Base-by-base conservation (phyloP, 768 basidiomycete species). In the Auriscalpium vulgare region DNA sequence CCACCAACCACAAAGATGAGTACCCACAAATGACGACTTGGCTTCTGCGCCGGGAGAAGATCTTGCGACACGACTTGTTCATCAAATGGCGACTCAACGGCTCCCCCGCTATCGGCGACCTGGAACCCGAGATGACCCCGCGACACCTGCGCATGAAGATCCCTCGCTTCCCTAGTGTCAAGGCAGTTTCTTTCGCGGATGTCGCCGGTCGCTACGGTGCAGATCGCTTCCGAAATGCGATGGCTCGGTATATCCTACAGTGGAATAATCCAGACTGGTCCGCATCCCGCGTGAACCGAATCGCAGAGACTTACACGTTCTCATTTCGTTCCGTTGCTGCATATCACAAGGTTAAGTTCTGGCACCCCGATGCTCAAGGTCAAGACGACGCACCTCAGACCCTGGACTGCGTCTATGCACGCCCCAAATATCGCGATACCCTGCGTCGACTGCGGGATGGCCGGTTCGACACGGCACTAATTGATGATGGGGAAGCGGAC, bases 381-480 rank as follows among this genome's bases (percentile, higher is more conserved):
- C 47, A 54, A 46, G 40, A 56, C 11, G 34, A 58, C 35, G 37
- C 17, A 7, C 53, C 53, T 0, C 37, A 47, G 50, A 61, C 62
- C n/a, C 47, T 66, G 8, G 72, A 75, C 56, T 50, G 65, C n/a
- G 58, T 72, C 9, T 70, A 76, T 61, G 64, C 58, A 6, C 50
- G 67, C 35, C 70, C 71, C 2, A 21, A 10, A 62, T 62, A 29
- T 13, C 29, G 1, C 17, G 59, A 68, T 51, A 57, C 50, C 16
- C 55, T 58, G 8, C 57, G 63, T 0, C 45, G 54, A 3, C 10
- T n/a, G 0, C 53, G 66, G 34, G 64, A 65, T 2, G 67, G 55
- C 1, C 56, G 68, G 5, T 76, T 75, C 62, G 74, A 78, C 56
- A 74, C 68, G 4, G 69, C 59, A 0, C 56, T 73, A 1, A 56